Evolutionary conservation across 2,329 filamentous ascomycete genomes (phyloP).

Genomic region (Cladosporium sp.): DNA sequence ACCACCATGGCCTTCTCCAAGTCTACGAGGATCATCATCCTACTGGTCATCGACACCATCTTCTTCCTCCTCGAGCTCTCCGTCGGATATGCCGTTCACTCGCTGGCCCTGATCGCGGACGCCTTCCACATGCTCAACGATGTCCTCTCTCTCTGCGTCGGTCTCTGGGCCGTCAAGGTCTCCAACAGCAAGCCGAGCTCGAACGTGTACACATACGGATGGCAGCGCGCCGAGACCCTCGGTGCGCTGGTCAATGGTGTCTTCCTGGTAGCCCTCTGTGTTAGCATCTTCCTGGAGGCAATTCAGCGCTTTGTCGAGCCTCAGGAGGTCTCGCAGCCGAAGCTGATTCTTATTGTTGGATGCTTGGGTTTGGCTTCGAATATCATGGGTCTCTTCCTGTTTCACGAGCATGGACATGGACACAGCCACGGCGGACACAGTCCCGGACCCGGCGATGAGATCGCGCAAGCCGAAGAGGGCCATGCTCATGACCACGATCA

Average conservation of each 20-base stretch:
- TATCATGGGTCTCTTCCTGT: constrained; percentile 77
- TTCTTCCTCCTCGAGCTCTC: constrained; percentile 90
- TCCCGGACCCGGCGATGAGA: constrained; percentile 37
- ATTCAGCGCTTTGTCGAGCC: constrained; percentile 88
- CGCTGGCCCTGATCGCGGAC: constrained; percentile 88
- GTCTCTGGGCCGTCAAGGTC: constrained; percentile 89
- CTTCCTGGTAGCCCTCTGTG: constrained; percentile 90
- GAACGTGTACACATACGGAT: constrained; percentile 93
- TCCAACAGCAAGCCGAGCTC: constrained; percentile 73
- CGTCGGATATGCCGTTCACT: constrained; percentile 79
- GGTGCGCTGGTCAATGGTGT: constrained; percentile 96
- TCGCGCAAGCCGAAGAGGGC: constrained; percentile 46
- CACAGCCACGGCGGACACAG: constrained; percentile 54
- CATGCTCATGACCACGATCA: constrained; percentile 48
- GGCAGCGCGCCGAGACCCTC: constrained; percentile 93
- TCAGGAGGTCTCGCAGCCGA: constrained; percentile 76
- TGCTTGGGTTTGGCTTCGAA: constrained; percentile 82
- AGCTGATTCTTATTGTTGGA: constrained; percentile 84
- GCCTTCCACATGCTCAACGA: constrained; percentile 99
- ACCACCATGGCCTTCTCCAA: constrained; percentile 78
- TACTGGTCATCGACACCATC: constrained; percentile 79
- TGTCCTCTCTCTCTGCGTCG: constrained; percentile 87
- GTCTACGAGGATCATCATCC: constrained; percentile 81
- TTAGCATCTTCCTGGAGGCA: constrained; percentile 94
- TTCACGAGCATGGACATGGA: constrained; percentile 87